Evolutionary conservation across 805 yeast species (phyloP).

Genomic region (Sugiyamaella lignohabitans): DNA sequence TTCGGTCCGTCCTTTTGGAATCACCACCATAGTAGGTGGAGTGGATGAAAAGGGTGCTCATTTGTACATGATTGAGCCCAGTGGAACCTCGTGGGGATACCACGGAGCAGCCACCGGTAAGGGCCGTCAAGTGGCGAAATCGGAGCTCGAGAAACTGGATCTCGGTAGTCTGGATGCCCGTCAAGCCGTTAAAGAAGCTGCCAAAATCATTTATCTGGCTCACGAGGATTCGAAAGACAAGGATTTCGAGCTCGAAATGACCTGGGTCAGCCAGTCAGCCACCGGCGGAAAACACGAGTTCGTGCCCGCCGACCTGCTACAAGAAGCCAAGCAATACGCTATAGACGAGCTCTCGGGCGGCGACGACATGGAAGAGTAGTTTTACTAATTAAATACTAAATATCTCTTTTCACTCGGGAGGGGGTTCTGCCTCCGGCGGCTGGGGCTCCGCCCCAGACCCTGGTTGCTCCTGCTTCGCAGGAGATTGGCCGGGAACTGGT

Average conservation of each 20-base stretch:
- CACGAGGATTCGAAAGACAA: conserved; percentile 98
- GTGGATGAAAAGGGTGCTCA: conserved; percentile 86
- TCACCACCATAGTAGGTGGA: conserved; percentile 89
- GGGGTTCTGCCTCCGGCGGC: too few relatives aligned
- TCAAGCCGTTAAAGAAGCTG: conserved; percentile 91
- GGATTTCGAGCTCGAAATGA: conserved; percentile 89
- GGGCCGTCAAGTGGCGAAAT: conserved; percentile 97
- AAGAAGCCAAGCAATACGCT: conserved; percentile 80
- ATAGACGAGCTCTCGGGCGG: conserved; percentile 78
- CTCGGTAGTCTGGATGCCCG: conserved; percentile 58
- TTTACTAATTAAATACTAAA: too few relatives aligned
- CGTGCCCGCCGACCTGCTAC: conserved; percentile 71
- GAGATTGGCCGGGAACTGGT: too few relatives aligned
- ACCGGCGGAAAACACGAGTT: conserved; percentile 75
- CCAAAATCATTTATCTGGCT: conserved; percentile 84
- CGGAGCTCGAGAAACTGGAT: conserved; percentile 87
- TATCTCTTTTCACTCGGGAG: too few relatives aligned
- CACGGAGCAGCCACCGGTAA: conserved; percentile 96
- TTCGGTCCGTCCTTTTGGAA: conserved; percentile 97
- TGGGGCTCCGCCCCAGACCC: too few relatives aligned
- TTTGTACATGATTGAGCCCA: conserved; percentile 94
- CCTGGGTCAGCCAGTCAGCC: conserved; percentile 75
- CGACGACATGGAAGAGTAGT: conserved; percentile 53
- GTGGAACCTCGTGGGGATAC: conserved; percentile 97
- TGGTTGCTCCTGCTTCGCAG: too few relatives aligned